A percentile compares a stretch with the other conserved stretches of the same genome.
Evolutionary conservation across 78 protist genomes (phyloP).

Genomic region (Dictyostelium discoideum): DNA sequence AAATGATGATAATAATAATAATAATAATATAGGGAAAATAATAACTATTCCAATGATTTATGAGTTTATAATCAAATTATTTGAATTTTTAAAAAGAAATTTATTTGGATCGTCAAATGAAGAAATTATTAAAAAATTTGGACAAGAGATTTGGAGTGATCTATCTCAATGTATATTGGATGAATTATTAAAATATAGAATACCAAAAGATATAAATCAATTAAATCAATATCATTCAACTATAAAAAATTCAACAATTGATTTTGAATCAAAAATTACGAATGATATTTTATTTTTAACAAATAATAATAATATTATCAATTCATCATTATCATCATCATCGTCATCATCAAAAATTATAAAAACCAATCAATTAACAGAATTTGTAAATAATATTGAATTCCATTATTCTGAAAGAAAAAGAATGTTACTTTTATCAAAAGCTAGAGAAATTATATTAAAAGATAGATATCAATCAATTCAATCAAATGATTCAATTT

Average conservation of each 20-base stretch:
- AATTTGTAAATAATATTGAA: slow-evolving; percentile 36
- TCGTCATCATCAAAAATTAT: background rate
- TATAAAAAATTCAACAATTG: slow-evolving; percentile 1
- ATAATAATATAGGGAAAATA: background rate
- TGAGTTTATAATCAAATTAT: background rate
- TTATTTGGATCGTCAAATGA: slow-evolving; percentile 20
- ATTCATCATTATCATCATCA: background rate
- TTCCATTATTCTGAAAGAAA: slow-evolving; percentile 62
- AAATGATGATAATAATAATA: background rate
- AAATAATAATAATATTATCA: background rate
- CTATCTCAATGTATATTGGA: background rate
- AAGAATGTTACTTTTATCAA: slow-evolving; percentile 7
- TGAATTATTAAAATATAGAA: background rate
- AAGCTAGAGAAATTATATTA: slow-evolving; percentile 40
- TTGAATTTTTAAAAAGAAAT: slow-evolving; percentile 19
- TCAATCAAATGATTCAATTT: slow-evolving; percentile 17
- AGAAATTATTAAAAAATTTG: slow-evolving; percentile 3
- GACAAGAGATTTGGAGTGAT: slow-evolving; percentile 20
- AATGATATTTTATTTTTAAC: background rate
- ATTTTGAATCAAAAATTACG: slow-evolving; percentile 11
- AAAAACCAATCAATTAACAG: background rate
- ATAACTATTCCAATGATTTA: background rate
- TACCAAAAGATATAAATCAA: slow-evolving; percentile 34
- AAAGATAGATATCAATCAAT: slow-evolving; percentile 39
- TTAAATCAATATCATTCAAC: background rate